Percentiles rank a stretch among this genome's conserved stretches.
phyloP scores from a whole-genome alignment of 179 eudicot genomes.

The Spinacia oleracea region DNA sequence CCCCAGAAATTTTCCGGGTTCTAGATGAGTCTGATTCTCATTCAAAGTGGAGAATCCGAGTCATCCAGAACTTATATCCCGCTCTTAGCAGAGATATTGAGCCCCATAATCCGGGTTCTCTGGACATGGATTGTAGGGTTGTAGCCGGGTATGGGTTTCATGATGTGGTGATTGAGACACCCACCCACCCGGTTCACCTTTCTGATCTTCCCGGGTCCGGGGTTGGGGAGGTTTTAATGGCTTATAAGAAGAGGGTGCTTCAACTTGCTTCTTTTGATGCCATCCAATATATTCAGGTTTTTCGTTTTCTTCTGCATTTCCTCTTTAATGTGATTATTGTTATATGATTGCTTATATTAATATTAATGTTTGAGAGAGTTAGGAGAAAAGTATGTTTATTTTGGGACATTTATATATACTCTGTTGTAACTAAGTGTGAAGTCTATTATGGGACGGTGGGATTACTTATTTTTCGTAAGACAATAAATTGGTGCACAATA shows the following conservation, averaged over 20 bases:
- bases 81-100: constrained; percentile 66
- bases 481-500: no score
- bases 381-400: no score
- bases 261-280: constrained; percentile 52
- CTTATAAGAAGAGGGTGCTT: constrained; percentile 69
- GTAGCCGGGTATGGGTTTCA: constrained; percentile 77
- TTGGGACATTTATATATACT: no score
- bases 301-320: not conserved
- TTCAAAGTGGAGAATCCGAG: constrained; percentile 64
- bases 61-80: constrained; percentile 82
- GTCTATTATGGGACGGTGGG: not conserved
- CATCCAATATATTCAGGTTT: constrained; percentile 74
- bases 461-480: no score
- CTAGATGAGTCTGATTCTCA: constrained; percentile 38
- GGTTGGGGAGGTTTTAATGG: constrained; percentile 68
- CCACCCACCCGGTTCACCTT: constrained; percentile 65
- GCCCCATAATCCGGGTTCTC: constrained; percentile 17
- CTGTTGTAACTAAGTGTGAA: no score
- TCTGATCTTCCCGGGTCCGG: constrained; percentile 53
- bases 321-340: not conserved
- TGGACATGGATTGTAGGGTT: constrained; percentile 27
- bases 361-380: no score
- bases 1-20: constrained; percentile 87
- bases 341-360: no score
- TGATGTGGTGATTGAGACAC: constrained; percentile 88